Evolutionary conservation across 306 rosid genomes (phyloP), one percentile per base, ranked within the genome.

Genomic region (Cyclanthera cordifolia): DNA sequence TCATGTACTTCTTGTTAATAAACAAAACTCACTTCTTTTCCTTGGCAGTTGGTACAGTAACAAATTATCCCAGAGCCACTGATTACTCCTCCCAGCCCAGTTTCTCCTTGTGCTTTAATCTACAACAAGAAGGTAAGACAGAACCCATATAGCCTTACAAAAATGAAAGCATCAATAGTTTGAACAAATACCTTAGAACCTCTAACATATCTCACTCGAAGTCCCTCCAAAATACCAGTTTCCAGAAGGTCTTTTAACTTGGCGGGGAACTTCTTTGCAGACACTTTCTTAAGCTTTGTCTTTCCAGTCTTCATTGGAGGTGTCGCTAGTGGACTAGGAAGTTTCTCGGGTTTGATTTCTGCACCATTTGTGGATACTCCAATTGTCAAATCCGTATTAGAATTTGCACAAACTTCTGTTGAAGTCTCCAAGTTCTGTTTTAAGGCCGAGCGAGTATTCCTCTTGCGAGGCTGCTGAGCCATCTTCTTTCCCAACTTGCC

Each of bases 191-290:
- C 99, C 99, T 86, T 90, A 37, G 69, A 7, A 30, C 95, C 91
- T 57, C 86, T 82, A 9, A 80, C 19, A 70, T 94, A 94, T 72
- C 50, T 88, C 65, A 94, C 95, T 0, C 59, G 74, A 75, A 87
- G 75, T 21, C 96, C 99, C 74, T 94, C 99, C 1, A 94, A 79
- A 71, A 94, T 75, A 70, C 99, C 97, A 0, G 91, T 82, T 11
- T 81, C 81, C n/a, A 94, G 78, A 79, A 94, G 94, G 37, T 88
- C 96, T 77, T 80, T 86, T 47, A 94, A 77, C 78, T 78, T 90
- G 14, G 79, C 0, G 30, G 91, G 88, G 71, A 85, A 90, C 85
- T 72, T 90, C 82, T 81, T 93, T 52, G 19, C 24, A 27, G 20
- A 27, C 59, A 46, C 17, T 63, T 21, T 34, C 47, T 60, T 79